phyloP scores from a whole-genome alignment of 352 stramenopile genomes.

The Phytophthora podocarpi region DNA sequence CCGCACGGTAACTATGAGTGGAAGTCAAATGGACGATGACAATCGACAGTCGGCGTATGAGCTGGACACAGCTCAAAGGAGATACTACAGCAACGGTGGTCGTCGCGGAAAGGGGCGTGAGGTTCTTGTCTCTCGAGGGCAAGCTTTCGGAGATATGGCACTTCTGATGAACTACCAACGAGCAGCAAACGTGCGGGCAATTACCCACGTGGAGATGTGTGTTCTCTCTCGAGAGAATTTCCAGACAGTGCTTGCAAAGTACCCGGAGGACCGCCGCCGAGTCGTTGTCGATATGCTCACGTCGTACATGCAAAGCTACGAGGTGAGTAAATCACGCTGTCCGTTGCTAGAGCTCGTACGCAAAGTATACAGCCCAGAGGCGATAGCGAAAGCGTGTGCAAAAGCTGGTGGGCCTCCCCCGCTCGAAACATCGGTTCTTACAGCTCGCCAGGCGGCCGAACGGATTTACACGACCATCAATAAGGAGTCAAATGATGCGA shows the following conservation, averaged over 20 bases:
- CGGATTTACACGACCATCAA: conserved; percentile 37
- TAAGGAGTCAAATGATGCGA: conserved; percentile 23
- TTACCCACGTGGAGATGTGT: conserved; percentile 63
- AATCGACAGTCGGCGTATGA: conserved; percentile 27
- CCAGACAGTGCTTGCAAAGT: conserved; percentile 40
- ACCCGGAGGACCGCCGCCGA: conserved; percentile 35
- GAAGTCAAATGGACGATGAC: conserved; percentile 6
- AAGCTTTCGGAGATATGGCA: conserved; percentile 57
- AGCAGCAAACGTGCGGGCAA: conserved; percentile 44
- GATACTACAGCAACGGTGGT: conserved; percentile 19
- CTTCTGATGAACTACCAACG: conserved; percentile 63
- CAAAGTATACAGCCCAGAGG: conserved; percentile 26
- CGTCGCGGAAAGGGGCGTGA: conserved; percentile 7
- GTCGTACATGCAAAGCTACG: conserved; percentile 41
- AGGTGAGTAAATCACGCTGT: conserved; percentile 18
- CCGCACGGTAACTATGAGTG: background rate
- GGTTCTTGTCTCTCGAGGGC: conserved; percentile 23
- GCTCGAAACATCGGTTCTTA: conserved; percentile 5
- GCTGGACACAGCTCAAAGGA: conserved; percentile 23
- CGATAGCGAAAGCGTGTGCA: conserved; percentile 23
- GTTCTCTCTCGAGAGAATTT: conserved; percentile 46
- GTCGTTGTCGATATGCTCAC: conserved; percentile 40
- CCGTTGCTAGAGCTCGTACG: conserved; percentile 36
- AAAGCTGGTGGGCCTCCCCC: conserved; percentile 5
- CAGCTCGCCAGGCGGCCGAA: conserved; percentile 24